Evolutionary conservation across 169 alveolate species (phyloP), one percentile per base, ranked within the genome.

Genomic region (Plasmodium inui): DNA sequence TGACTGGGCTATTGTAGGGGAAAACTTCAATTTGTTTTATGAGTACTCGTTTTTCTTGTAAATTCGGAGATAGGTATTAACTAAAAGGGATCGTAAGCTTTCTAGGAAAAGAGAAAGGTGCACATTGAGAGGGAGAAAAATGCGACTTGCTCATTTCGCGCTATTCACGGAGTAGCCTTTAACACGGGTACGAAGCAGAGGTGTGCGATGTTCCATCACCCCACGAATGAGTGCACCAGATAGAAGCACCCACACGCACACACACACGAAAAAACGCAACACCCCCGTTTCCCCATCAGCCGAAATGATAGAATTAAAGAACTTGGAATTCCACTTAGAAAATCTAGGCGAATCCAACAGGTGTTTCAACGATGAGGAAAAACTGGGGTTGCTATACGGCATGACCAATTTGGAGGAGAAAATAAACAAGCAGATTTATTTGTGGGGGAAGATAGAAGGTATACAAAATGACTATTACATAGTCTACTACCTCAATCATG

Each of bases 381-480:
- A 85, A 55, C 28, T 85, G 8, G 93, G 93, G 78, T 9, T 85
- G 26, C 30, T 73, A 30, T 73, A 46, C 81, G 93, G 93, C 30
- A 85, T 85, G 93, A 85, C 85, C 19, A 71, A 74, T 34, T 85
- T 85, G 70, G 93, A 85, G 67, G 93, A 85, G 2, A 19, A 85
- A 50, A n/a, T 74, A 85, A 85, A 85, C 22, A 76, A 85, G 30
- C 82, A 85, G 55, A 70, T 85, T n/a, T 85, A 74, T 74, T 10
- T 85, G 30, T 85, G 93, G 93, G 93, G 93, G 7, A 85, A 85
- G 74, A 85, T 85, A 50, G 93, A 85, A 53, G 93, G 93, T 26
- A 30, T 85, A 73, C 44, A 85, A 85, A 74, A 74, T 85, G 93
- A 85, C 70, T 85, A 85, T 34, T 85, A 74, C 61, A 85, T 85